A percentile compares a stretch with the other conserved stretches of the same genome.
These are phyloP conservation scores for Striga hermonthica DNA, from an alignment of 305 asterid genomes.

Conservation along the genomic window DNA sequence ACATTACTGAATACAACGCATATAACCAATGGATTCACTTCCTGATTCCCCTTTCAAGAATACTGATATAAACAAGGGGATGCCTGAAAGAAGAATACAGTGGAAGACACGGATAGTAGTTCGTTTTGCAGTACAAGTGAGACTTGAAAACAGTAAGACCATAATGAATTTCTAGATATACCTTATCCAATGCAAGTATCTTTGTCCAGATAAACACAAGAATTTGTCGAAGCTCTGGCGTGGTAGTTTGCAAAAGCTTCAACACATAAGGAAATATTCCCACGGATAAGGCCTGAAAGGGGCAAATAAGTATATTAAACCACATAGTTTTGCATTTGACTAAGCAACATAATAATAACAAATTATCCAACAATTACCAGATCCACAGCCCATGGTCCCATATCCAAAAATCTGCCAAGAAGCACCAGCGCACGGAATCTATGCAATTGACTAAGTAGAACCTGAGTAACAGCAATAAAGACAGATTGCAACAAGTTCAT, in stretches of 20 bases:
- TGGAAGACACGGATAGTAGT: not conserved
- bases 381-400: conserved; percentile 99
- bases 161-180: not conserved
- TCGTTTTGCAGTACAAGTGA: not conserved
- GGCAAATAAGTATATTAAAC: conserved; percentile 19
- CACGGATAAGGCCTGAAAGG: conserved; percentile 82
- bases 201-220: conserved; percentile 56
- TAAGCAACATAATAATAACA: conserved; percentile 24
- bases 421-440: conserved; percentile 98
- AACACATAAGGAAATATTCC: conserved; percentile 98
- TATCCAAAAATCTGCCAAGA: conserved; percentile 97
- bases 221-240: conserved; percentile 95
- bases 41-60: not conserved
- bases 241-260: conserved; percentile 92
- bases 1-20: not conserved
- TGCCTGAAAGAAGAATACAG: conserved; percentile 3
- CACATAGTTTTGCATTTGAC: conserved; percentile 19
- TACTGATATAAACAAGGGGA: conserved; percentile 1
- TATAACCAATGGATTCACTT: not conserved
- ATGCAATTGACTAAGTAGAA: conserved; percentile 97
- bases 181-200: conserved; percentile 15
- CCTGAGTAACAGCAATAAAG: conserved; percentile 45
- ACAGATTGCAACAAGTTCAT: conserved; percentile 11
- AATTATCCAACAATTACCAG: conserved; percentile 56
- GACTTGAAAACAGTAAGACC: not conserved